Conservation (phyloP, 1,284 basidiomycete species). For the Singerocomus rubriflavus region DNA sequence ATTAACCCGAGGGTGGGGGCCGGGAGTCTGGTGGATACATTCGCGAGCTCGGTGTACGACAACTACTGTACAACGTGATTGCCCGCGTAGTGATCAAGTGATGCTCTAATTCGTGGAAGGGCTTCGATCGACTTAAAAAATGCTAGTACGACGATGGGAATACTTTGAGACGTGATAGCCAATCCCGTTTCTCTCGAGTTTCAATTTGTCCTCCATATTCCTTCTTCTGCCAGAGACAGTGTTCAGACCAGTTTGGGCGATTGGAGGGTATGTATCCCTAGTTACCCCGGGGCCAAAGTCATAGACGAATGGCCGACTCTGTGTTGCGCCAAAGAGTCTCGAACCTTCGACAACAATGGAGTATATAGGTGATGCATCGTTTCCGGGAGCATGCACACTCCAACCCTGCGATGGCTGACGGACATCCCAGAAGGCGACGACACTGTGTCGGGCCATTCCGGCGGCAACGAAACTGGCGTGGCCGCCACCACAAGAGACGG, state of each 20-base stretch:
- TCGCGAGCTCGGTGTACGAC: not conserved
- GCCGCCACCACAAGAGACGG: constrained; percentile 67
- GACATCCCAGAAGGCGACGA: constrained; percentile 76
- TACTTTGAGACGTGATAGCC: constrained; percentile 58
- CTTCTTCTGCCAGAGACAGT: constrained; percentile 13
- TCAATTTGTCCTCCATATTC: constrained; percentile 41
- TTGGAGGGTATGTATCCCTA: constrained; percentile 52
- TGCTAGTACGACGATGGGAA: constrained; percentile 26
- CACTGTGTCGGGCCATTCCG: constrained; percentile 68
- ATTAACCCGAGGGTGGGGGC: not conserved
- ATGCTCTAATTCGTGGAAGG: not conserved
- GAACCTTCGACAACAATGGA: constrained; percentile 66
- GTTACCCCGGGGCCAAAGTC: constrained; percentile 70
- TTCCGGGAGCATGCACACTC: constrained; percentile 73
- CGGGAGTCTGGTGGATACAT: not conserved
- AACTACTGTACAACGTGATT: not conserved
- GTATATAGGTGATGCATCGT: constrained; percentile 73
- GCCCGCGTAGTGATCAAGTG: not conserved
- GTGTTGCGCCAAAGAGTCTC: constrained; percentile 69
- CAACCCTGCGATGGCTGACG: constrained; percentile 58
- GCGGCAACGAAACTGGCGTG: constrained; percentile 62
- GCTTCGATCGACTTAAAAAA: constrained; percentile 3
- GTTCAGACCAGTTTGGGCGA: constrained; percentile 29
- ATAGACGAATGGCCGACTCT: constrained; percentile 68
- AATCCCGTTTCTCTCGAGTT: constrained; percentile 38